Evolutionary conservation across 208 protist genomes (phyloP), one percentile per base, ranked within the genome.

Genomic region (Trypanosoma scelopori): DNA sequence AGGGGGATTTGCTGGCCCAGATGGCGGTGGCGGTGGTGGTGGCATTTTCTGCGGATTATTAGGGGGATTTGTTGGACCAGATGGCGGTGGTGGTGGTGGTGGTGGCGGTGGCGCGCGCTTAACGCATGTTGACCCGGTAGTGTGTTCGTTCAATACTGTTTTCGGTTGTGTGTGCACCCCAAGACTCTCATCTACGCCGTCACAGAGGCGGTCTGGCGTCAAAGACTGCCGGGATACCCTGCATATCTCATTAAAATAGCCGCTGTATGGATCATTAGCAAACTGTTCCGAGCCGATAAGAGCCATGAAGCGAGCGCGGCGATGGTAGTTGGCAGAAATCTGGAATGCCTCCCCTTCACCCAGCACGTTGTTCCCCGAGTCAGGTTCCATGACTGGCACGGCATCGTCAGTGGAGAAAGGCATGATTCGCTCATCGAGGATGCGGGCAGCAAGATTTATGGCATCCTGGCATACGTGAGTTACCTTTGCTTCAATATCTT

Each of bases 211-310:
- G 7, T 55, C 35, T 3, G 45, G 48, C 15, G 55, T 32, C 11
- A 42, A 69, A 5, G 48, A 55, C 16, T 42, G 27, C 20, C 35
- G 28, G 5, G 53, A 39, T 13, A 22, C 28, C 37, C 48, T 58
- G 49, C 39, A 7, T 25, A 4, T 18, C n/a, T 35, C 56, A 41
- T 60, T 62, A 53, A 57, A 66, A 28, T 74, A 78, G 0, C 86
- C 86, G 25, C 71, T 65, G 51, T 81, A 85, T 1, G 81, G 74
- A 27, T 82, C 83, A 3, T 59, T 69, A 46, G 85, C 37, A 64
- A 92, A 92, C 1, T 53, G 57, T 12, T 69, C 49, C 5, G 81
- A 83, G 28, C 80, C 81, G 43, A 92, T 78, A 30, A 81, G 64
- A 22, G 78, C 73, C 50, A 87, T 75, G 42, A 81, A 71, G 13